Evolutionary conservation across 768 basidiomycete species (phyloP).

Genomic region (Mycena vitilis): DNA sequence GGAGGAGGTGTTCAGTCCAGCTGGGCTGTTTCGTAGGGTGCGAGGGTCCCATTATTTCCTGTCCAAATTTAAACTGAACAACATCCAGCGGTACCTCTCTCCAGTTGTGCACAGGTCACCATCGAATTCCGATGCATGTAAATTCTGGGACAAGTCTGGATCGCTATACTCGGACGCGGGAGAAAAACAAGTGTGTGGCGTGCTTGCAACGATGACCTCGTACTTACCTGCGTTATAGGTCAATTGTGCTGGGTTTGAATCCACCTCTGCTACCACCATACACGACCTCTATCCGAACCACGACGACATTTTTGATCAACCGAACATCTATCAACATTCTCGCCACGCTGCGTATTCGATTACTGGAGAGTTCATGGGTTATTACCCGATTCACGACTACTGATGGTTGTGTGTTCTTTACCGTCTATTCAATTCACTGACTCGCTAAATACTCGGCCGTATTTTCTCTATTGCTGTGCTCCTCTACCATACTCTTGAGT

Average conservation of each 20-base stretch:
- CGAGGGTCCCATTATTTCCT: not conserved
- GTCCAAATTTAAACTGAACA: not conserved
- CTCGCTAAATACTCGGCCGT: no score
- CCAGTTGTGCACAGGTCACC: not conserved
- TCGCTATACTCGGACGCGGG: no score
- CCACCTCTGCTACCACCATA: no score
- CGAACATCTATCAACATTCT: not conserved
- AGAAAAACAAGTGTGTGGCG: no score
- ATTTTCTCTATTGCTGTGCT: no score
- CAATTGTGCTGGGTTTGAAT: not conserved
- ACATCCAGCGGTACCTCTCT: not conserved
- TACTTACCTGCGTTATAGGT: not conserved
- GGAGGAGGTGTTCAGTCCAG: not conserved
- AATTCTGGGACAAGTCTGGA: no score
- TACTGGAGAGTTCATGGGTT: conserved; percentile 2
- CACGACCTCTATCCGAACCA: no score
- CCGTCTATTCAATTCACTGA: no score
- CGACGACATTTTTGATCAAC: not conserved
- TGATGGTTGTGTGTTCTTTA: not conserved
- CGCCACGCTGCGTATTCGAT: not conserved
- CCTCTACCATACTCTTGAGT: no score
- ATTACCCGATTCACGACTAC: conserved; percentile 3
- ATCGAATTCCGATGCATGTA: no score
- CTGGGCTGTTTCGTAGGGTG: not conserved
- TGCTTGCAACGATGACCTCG: not conserved